A percentile compares a stretch with the other conserved stretches of the same genome.
Evolutionary conservation across 2,329 filamentous ascomycete species (phyloP).

Genomic region (Cladobotryum mycophilum): DNA sequence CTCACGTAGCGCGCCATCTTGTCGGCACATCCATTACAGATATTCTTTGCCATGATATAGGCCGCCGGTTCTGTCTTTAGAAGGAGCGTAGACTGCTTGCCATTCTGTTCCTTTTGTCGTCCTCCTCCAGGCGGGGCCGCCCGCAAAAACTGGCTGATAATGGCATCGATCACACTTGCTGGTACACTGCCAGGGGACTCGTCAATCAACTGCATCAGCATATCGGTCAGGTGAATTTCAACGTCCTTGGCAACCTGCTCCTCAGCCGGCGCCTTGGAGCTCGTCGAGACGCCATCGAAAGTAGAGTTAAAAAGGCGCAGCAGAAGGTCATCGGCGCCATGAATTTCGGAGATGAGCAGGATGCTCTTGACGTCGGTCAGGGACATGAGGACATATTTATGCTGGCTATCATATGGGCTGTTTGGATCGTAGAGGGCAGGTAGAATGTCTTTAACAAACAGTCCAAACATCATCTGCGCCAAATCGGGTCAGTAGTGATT

Average conservation of each 20-base stretch:
- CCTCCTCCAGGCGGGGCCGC: conserved; percentile 65
- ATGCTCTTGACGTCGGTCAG: conserved; percentile 93
- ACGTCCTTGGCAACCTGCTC: conserved; percentile 89
- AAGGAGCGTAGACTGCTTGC: conserved; percentile 75
- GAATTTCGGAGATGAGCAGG: conserved; percentile 80
- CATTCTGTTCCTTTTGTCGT: conserved; percentile 59
- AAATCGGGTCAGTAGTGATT: conserved; percentile 7
- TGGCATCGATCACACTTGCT: conserved; percentile 77
- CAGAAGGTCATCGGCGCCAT: conserved; percentile 72
- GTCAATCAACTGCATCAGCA: conserved; percentile 80
- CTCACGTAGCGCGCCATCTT: conserved; percentile 94
- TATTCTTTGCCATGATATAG: conserved; percentile 92
- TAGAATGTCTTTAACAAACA: conserved; percentile 77
- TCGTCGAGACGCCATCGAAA: conserved; percentile 84
- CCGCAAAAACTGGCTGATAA: conserved; percentile 91
- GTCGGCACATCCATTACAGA: conserved; percentile 83
- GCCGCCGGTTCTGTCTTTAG: conserved; percentile 84
- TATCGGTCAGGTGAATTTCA: conserved; percentile 82
- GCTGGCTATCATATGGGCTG: conserved; percentile 86
- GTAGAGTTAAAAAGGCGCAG: conserved; percentile 77
- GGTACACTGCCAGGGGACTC: conserved; percentile 70
- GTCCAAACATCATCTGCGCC: conserved; percentile 78
- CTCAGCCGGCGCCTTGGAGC: conserved; percentile 65
- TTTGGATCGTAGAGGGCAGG: conserved; percentile 80
- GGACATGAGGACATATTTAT: conserved; percentile 84